Conservation (phyloP, 805 yeast genomes). For the Tetrapisispora nanseiensis region DNA sequence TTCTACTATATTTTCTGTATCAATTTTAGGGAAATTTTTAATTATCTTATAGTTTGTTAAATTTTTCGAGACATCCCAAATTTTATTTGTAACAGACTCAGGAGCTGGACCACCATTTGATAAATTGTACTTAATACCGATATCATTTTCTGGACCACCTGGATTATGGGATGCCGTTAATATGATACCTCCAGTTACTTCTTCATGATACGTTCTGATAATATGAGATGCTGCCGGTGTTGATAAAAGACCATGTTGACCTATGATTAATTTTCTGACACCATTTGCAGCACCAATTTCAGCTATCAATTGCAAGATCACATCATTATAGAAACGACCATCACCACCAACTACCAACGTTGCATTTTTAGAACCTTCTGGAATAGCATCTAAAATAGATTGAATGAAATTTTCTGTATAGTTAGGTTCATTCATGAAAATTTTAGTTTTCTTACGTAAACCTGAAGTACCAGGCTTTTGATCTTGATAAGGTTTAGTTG, state of each 20-base stretch:
- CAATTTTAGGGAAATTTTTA: conserved; percentile 51
- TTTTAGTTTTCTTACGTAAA: conserved; percentile 78
- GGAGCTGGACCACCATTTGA: conserved; percentile 98
- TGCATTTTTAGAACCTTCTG: conserved; percentile 76
- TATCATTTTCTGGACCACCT: conserved; percentile 87
- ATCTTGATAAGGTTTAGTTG: conserved; percentile 72
- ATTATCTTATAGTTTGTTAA: conserved; percentile 53
- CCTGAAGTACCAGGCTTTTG: conserved; percentile 99
- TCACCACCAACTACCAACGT: conserved; percentile 93
- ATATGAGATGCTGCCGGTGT: conserved; percentile 97
- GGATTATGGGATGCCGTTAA: conserved; percentile 97
- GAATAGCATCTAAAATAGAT: conserved; percentile 74
- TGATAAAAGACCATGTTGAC: conserved; percentile 79
- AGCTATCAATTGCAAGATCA: conserved; percentile 72
- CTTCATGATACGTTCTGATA: conserved; percentile 52
- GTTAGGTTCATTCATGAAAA: conserved; percentile 59
- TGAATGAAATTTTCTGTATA: conserved; percentile 94
- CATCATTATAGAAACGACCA: conserved; percentile 85
- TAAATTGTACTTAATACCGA: conserved; percentile 93
- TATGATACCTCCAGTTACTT: conserved; percentile 88
- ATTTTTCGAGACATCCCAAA: conserved; percentile 57
- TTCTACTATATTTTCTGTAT: conserved; percentile 48
- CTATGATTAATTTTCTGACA: conserved; percentile 73
- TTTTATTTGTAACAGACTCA: conserved; percentile 85
- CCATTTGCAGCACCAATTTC: conserved; percentile 87